Base-by-base conservation (phyloP, 495 filamentous ascomycete species). In the Astrothelium subdiscretum region DNA sequence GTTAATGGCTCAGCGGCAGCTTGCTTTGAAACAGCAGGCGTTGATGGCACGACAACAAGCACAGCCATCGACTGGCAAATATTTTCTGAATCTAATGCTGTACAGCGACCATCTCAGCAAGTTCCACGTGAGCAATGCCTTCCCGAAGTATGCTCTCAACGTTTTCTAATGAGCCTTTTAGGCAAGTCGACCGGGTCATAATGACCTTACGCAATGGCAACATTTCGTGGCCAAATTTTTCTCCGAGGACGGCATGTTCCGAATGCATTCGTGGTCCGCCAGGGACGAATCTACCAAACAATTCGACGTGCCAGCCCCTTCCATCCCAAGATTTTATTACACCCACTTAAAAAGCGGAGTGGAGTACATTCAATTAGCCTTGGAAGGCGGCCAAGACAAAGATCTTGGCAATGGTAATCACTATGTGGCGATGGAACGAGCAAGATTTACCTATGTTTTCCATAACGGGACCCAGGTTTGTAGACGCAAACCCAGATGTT, bases 331-430 rank as follows among this genome's bases (percentile, higher is more conserved):
- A 57, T 95, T 89, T 66, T 95, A 92, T 70, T 77, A 85, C 58
- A 89, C 86, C 0, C 87, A 92, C 65, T 95, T 89, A 67, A 84
- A 86, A n/a, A 92, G 87, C 61, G 89, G 90, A 4, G 84, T 95
- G 40, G 81, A 79, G 57, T 84, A 81, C 24, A 88, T 96, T 58
- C 89, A 94, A 69, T 81, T 95, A 77, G 79, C 88, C 20, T 76
- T 91, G 58, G 82, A 85, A 61, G 80, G 77, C 62, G 79, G 82
- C 0, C 57, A 43, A 42, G 75, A 76, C 42, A 70, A 62, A 51
- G 48, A 64, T 20, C 31, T 67, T 18, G 51, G 42, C 3, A 62
- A 59, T 27, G 61, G 59, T 31, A 63, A 22, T 13, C 65, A 71
- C 22, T 62, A 65, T 38, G 70, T 74, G 1, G 59, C 64, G 29